Evolutionary conservation across 495 filamentous ascomycete species (phyloP), one percentile per base, ranked within the genome.

Genomic region (Aspergillus affinis): DNA sequence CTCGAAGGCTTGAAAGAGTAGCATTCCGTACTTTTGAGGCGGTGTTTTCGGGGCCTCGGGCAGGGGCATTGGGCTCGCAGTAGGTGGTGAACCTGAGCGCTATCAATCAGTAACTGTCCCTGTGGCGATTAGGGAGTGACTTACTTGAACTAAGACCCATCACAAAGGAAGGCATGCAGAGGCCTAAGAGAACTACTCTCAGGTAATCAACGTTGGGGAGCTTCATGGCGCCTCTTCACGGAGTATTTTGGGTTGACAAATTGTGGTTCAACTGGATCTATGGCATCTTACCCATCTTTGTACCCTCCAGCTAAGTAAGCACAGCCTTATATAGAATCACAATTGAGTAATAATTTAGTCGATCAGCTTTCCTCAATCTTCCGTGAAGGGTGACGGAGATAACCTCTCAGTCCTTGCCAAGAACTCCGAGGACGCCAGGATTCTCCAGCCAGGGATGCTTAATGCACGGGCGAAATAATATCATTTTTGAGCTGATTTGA

Each of bases 1-100:
- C 8, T 57, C 59, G 53, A 45, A 61, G 13, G 19, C 53, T 6
- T 18, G 59, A 23, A 56, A 61, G 6, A 61, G 48, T 7, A 61
- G 30, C 17, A 61, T 45, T 0, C 49, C 57, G 49, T 59, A 59
- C 10, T 27, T 58, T 15, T 51, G 26, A 1, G 55, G 36, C 3
- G 36, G 36, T 15, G 36, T 15, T 15, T 41, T 41, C 12, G 36
- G 36, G 10, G 36, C 8, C 36, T 41, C 36, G 3, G 36, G 36
- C 2, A 41, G 36, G 3, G 36, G 13, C 9, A 10, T 41, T 41
- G 36, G 36, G 12, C 8, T 17, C 1, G 36, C 12, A 15, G 36
- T 41, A 1, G 36, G 10, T 4, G 36, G 9, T 32, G 29, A 32
- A 10, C 13, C 36, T 41, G 5, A 6, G 13, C 36, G 13, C 36